Evolutionary conservation across 441 rosid species (phyloP), one percentile per base, ranked within the genome.

Genomic region (Cnidoscolus chayamansa): DNA sequence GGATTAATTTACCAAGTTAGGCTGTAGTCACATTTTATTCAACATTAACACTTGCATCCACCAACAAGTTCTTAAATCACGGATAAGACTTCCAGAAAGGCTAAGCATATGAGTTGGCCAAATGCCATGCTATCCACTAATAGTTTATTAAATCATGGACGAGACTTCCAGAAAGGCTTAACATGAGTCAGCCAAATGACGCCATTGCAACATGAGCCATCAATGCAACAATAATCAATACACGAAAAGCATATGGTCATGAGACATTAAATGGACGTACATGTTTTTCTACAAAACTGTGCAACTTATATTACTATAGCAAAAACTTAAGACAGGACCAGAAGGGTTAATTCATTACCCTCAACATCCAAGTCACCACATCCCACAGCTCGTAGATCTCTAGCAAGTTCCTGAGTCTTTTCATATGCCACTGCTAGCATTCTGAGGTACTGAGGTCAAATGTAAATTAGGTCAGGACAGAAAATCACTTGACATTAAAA

Each of bases 361-460:
- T 92, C 97, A 84, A 96, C 87, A 86, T 93, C 97, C 84, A 93
- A 88, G 84, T 93, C 98, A 81, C 99, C 96, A 17, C 99, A 96
- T 78, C 99, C 99, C 76, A 92, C 97, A 57, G 92, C 85, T 77
- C 86, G 90, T 74, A 96, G 91, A 76, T 92, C 97, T 84, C 93
- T 90, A 68, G 98, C 93, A 86, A 96, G 97, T 82, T 93, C 99
- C 74, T 88, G 92, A 4, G 99, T 93, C 87, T 92, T 96, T 90
- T 93, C 99, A 77, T 96, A 93, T 60, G 96, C 90, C 78, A 93
- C 97, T 25, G 97, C 96, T 65, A 94, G 86, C 94, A 94, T 88
- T 87, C 99, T 90, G 72, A 94, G 92, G 84, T 94, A 90, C 99
- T 94, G 86, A 80, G 81, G 81, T 65, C 70, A 84, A 83, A 84